Evolutionary conservation across 2,329 filamentous ascomycete species (phyloP).

Genomic region (Hypoxylon rubiginosum): DNA sequence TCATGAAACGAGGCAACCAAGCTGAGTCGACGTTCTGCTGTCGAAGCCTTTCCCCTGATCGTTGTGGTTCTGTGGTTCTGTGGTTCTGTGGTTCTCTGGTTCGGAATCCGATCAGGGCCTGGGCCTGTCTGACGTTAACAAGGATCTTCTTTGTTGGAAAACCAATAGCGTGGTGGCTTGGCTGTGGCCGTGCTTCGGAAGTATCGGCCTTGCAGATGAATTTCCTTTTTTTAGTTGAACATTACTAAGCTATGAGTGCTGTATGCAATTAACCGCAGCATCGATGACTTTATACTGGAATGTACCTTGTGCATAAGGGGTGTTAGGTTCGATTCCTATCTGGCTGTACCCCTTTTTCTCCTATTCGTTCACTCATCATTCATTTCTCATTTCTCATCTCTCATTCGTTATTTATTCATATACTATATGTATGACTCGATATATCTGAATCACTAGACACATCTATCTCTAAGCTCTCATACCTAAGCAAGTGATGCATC

Average conservation of each 20-base stretch:
- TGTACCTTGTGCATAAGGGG: no score
- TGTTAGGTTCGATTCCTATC: no score
- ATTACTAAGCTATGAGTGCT: not conserved
- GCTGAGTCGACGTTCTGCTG: not conserved
- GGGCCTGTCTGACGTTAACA: constrained; percentile 28
- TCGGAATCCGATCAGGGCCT: constrained; percentile 7
- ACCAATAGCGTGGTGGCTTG: constrained; percentile 6
- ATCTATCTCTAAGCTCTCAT: not conserved
- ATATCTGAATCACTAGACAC: no score
- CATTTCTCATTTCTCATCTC: no score
- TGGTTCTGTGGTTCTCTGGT: no score
- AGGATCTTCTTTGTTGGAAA: not conserved
- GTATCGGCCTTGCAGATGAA: not conserved
- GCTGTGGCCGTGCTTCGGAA: constrained; percentile 5
- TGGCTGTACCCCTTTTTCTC: no score
- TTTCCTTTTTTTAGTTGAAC: not conserved
- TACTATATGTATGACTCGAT: not conserved
- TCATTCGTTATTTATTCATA: no score
- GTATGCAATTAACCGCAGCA: not conserved
- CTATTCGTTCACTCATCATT: no score
- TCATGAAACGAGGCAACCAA: constrained; percentile 32
- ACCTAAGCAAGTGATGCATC: not conserved
- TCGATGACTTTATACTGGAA: no score
- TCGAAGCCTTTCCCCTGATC: constrained; percentile 23
- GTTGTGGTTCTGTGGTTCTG: no score